phyloP scores from a whole-genome alignment of 1,139 yeast genomes.

The Taphrina communis region DNA sequence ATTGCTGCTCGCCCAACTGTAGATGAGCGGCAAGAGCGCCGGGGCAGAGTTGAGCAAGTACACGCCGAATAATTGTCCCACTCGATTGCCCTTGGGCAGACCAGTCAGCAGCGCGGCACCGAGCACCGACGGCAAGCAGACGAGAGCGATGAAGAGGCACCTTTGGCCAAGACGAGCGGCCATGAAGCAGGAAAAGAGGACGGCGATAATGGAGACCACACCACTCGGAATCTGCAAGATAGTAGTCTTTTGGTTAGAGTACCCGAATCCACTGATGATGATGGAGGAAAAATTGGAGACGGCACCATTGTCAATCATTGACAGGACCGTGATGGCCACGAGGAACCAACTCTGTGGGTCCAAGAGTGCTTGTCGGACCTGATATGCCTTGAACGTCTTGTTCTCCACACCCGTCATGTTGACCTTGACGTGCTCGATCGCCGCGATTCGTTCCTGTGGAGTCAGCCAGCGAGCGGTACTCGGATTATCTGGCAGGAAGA shows the following conservation, averaged over 20 bases:
- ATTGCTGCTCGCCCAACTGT: slow-evolving; percentile 60
- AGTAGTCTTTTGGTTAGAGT: slow-evolving; percentile 48
- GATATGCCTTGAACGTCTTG: slow-evolving; percentile 19
- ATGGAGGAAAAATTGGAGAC: slow-evolving; percentile 51
- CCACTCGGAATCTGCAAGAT: slow-evolving; percentile 49
- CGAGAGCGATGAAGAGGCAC: slow-evolving; percentile 45
- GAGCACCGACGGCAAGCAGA: slow-evolving; percentile 48
- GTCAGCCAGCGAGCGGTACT: slow-evolving; percentile 52
- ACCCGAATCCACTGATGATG: slow-evolving; percentile 50
- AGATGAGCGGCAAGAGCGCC: slow-evolving; percentile 58
- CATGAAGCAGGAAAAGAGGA: slow-evolving; percentile 46
- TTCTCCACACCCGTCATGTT: slow-evolving; percentile 55
- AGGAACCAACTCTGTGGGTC: slow-evolving; percentile 58
- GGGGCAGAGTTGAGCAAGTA: slow-evolving; percentile 49
- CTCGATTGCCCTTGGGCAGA: slow-evolving; percentile 44
- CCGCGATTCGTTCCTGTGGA: slow-evolving; percentile 60
- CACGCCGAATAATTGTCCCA: slow-evolving; percentile 48
- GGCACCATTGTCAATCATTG: slow-evolving; percentile 60
- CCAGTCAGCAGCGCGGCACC: slow-evolving; percentile 49
- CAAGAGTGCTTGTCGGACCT: slow-evolving; percentile 48
- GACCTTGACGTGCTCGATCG: slow-evolving; percentile 59
- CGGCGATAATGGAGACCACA: slow-evolving; percentile 45
- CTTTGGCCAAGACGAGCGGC: slow-evolving; percentile 38
- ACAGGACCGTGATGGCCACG: slow-evolving; percentile 54
- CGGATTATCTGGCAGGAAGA: slow-evolving; percentile 59